These are phyloP conservation scores for Alternaria sp. DNA, from an alignment of 2,329 filamentous ascomycete species.

Conservation along the genomic window DNA sequence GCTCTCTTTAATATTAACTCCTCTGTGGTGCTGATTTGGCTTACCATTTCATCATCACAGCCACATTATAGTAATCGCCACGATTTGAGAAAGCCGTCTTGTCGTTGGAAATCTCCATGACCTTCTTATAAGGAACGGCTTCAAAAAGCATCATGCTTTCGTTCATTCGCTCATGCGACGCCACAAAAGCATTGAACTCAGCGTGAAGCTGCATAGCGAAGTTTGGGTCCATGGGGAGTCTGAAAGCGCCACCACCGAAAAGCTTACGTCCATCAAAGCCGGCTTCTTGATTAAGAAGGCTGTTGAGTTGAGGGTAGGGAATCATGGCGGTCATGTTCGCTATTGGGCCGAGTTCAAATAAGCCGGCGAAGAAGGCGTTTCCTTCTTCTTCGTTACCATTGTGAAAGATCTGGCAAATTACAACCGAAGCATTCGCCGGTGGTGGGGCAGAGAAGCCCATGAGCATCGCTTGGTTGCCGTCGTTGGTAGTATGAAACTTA, in stretches of 20 bases:
- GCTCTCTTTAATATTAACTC: not conserved
- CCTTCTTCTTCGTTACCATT: constrained; percentile 44
- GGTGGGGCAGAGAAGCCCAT: constrained; percentile 38
- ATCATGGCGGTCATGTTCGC: constrained; percentile 32
- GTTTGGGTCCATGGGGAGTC: constrained; percentile 33
- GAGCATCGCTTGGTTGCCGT: constrained; percentile 39
- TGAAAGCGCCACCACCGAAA: constrained; percentile 47
- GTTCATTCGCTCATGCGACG: constrained; percentile 25
- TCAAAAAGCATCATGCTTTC: constrained; percentile 42
- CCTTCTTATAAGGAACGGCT: constrained; percentile 34
- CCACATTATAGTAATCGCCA: constrained; percentile 44
- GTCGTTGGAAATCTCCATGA: constrained; percentile 30
- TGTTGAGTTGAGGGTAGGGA: constrained; percentile 45
- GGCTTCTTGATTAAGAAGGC: constrained; percentile 34
- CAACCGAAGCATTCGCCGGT: constrained; percentile 35
- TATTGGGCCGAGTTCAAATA: constrained; percentile 37
- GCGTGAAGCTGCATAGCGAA: constrained; percentile 34
- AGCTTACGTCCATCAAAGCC: constrained; percentile 47
- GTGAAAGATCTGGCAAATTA: constrained; percentile 41
- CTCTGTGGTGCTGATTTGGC: not conserved
- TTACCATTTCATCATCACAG: constrained; percentile 41
- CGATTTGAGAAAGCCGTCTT: constrained; percentile 37
- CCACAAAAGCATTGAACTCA: constrained; percentile 37
- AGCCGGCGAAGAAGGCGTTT: constrained; percentile 29
- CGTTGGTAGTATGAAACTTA: constrained; percentile 34